A percentile compares a stretch with the other conserved stretches of the same genome.
phyloP scores from a whole-genome alignment of 2,329 filamentous ascomycete genomes.

The Sclerotinia glacialis region DNA sequence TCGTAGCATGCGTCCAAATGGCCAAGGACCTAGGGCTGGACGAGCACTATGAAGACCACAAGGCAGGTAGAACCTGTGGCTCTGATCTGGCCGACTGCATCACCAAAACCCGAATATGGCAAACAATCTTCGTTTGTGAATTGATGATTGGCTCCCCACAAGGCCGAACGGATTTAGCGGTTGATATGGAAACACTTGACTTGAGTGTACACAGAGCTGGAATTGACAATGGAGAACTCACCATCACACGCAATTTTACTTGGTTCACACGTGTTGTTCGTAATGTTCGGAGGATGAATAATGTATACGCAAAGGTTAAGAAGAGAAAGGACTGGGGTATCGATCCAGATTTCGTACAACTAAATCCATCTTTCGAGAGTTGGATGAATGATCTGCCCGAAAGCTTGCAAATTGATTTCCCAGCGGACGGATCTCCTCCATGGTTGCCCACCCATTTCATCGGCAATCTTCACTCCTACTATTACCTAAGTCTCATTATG shows the following conservation, averaged over 20 bases:
- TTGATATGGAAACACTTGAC: conserved; percentile 73
- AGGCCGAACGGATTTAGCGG: conserved; percentile 77
- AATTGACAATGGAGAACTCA: conserved; percentile 70
- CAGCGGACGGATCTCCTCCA: conserved; percentile 73
- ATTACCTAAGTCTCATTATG: conserved; percentile 80
- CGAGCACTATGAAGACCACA: conserved; percentile 79
- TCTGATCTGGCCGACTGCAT: conserved; percentile 71
- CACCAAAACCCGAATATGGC: conserved; percentile 85
- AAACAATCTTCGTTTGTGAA: conserved; percentile 80
- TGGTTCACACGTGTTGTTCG: conserved; percentile 76
- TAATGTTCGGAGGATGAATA: conserved; percentile 74
- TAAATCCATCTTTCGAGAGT: conserved; percentile 71
- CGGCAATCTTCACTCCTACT: conserved; percentile 86
- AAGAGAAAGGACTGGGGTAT: conserved; percentile 81
- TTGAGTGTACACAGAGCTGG: conserved; percentile 64
- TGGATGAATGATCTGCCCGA: conserved; percentile 76
- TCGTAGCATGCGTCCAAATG: conserved; percentile 90
- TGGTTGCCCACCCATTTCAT: conserved; percentile 85
- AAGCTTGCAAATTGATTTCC: conserved; percentile 75
- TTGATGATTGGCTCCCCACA: conserved; percentile 92
- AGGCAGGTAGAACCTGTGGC: conserved; percentile 67
- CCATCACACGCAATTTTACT: conserved; percentile 78
- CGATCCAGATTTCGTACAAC: conserved; percentile 76
- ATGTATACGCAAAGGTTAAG: conserved; percentile 69
- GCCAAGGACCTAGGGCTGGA: conserved; percentile 86